Evolutionary conservation across 345 rosid genomes (phyloP), one percentile per base, ranked within the genome.

Genomic region (Laguncularia racemosa): DNA sequence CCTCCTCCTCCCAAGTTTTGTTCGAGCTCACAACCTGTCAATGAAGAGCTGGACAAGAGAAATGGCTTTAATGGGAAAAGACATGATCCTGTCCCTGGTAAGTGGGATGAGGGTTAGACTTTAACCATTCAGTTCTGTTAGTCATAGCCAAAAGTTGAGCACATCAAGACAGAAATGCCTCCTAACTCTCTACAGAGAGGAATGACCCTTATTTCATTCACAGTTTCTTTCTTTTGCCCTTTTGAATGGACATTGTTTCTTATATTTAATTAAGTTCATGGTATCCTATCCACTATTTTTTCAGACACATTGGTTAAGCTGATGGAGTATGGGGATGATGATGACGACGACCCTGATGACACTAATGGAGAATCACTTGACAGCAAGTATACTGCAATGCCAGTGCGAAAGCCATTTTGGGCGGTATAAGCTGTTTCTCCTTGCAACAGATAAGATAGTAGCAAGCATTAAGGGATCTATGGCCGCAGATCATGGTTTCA

Each of bases 231-330:
- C 28, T 51, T 28, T 13, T 18, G 4, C 15, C 20, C 50, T 13
- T 49, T 46, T 26, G 2, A 40, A 11, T 33, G 54, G 54, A 14
- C 44, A 8, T 23, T 13, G 13, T 13, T 44, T 18, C 45, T 12
- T 38, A 20, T 14, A 60, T 13, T 43, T 23, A 14, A 8, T 43
- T 23, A 14, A 8, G 15, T 46, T 40, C 38, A n/a, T 48, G 16
- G 33, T 46, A 20, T 43, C 13, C 33, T 57, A 13, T 20, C 15
- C 11, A 23, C 15, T 55, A 52, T 67, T 59, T 20, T 77, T 71
- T 64, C 86, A 81, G 97, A 87, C 67, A 90, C 97, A 21, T 75
- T 87, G 65, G 77, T 85, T 61, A 85, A 87, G 76, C 71, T 90
- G 62, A 78, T 90, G 87, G 85, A 88, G 64, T 83, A 90, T 70